Evolutionary conservation across 257 asterid species (phyloP), one percentile per base, ranked within the genome.

Genomic region (Cynanchum wilfordii): DNA sequence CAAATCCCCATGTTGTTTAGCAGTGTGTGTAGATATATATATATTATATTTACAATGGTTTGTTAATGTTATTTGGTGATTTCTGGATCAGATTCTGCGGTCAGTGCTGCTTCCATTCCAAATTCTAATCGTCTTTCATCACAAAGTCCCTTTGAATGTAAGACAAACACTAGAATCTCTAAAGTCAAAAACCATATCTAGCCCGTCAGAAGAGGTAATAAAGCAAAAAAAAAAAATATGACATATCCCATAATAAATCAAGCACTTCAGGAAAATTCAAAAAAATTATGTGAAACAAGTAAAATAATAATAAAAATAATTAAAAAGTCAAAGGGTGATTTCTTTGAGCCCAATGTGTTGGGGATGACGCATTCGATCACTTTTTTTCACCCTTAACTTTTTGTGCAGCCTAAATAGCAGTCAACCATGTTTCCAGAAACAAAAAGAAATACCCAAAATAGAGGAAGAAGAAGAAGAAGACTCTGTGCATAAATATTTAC

Each of bases 81-180:
- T 79, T 82, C 76, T 77, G 88, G 87, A 52, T 78, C 84, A 79
- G 83, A 79, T 86, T 86, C 90, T 81, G 42, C 62, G 76, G 73
- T 70, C 81, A 72, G 67, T 74, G 79, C 81, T 81, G 84, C 81
- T 81, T 85, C 89, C 68, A 81, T 85, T 90, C 84, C 76, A 45
- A 42, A 70, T 76, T 75, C 64, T 60, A 66, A 52, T 67, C 38
- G 59, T 71, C 69, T 82, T 83, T 63, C 71, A 66, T 70, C 75
- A 47, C 75, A 47, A 82, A 79, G 71, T 22, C 75, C 50, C 68
- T 73, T 73, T 20, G 76, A 64, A 83, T 73, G 68, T 55, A 71
- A 74, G 81, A 80, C 83, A 86, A 80, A 83, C 42, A 30, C 45
- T 47, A 15, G 22, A 75, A 63, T 16, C 73, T 74, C 73, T 75